Percentiles rank a stretch among this genome's conserved stretches.
phyloP scores from a whole-genome alignment of 1,139 yeast genomes.

The Geotrichum fermentans region DNA sequence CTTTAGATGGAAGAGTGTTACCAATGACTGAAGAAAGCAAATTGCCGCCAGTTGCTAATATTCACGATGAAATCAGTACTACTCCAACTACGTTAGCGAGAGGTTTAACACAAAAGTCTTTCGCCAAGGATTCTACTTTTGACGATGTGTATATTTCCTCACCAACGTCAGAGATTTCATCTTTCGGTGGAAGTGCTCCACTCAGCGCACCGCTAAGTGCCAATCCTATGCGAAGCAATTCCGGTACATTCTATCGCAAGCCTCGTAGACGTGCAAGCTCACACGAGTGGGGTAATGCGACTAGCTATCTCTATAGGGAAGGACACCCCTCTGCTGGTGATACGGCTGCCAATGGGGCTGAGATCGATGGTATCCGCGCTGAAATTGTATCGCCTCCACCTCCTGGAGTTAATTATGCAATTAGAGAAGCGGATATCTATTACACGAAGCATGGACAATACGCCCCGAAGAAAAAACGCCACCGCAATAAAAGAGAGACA shows the following conservation, averaged over 20 bases:
- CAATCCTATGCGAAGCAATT: conserved; percentile 2
- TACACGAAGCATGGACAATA: conserved; percentile 25
- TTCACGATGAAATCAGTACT: no score
- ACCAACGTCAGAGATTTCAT: conserved; percentile 13
- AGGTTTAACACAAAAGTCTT: neutral
- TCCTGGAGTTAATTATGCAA: conserved; percentile 35
- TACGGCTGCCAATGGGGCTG: neutral
- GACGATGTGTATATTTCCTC: conserved; percentile 11
- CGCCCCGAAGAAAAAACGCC: conserved; percentile 8
- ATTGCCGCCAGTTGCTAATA: conserved; percentile 7
- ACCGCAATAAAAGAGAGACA: conserved; percentile 2
- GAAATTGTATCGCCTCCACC: conserved; percentile 18
- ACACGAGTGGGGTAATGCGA: conserved; percentile 26
- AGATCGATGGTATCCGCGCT: conserved; percentile 7
- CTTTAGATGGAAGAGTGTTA: conserved; percentile 10
- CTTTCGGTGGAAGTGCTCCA: conserved; percentile 1
- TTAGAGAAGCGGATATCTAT: conserved; percentile 38
- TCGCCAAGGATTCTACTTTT: neutral
- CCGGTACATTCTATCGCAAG: conserved; percentile 29
- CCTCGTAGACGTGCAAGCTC: conserved; percentile 31
- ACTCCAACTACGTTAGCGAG: neutral
- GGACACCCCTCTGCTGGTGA: conserved; percentile 2
- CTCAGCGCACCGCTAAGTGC: conserved; percentile 1
- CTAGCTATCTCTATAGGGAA: conserved; percentile 8
- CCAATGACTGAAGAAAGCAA: conserved; percentile 6